phyloP scores from a whole-genome alignment of 2,329 filamentous ascomycete genomes.

The Fusarium drepaniforme region DNA sequence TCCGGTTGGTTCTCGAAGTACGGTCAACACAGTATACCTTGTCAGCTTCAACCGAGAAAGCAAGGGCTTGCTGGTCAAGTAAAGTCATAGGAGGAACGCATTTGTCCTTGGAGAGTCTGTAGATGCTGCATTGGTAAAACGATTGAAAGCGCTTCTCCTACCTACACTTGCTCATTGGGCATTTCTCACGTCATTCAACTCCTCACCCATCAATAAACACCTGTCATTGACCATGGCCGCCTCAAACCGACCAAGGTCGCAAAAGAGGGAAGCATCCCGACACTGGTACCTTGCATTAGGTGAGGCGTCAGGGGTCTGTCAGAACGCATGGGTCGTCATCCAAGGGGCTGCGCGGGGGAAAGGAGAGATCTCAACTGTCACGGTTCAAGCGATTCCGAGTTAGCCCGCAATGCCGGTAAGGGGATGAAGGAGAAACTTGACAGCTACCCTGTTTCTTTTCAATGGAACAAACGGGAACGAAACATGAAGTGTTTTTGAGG shows the following conservation, averaged over 20 bases:
- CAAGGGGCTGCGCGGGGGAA: not conserved
- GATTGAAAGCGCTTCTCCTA: not conserved
- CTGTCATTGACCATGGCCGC: not conserved
- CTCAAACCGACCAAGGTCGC: not conserved
- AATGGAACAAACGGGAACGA: not conserved
- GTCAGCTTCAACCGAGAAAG: not conserved
- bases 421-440: not conserved
- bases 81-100: not conserved
- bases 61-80: not conserved
- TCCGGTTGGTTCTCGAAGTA: not conserved
- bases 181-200: not conserved
- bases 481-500: not conserved
- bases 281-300: not conserved
- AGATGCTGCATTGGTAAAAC: not conserved
- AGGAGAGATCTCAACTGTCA: not conserved
- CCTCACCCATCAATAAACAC: not conserved
- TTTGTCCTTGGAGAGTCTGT: not conserved
- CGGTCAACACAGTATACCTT: not conserved
- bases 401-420: not conserved
- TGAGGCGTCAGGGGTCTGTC: not conserved
- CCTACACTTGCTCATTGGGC: not conserved
- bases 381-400: not conserved
- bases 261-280: not conserved
- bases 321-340: not conserved
- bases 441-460: not conserved